Conservation (phyloP, 2,329 filamentous ascomycete genomes). For the Albophoma yamanashiensis region DNA sequence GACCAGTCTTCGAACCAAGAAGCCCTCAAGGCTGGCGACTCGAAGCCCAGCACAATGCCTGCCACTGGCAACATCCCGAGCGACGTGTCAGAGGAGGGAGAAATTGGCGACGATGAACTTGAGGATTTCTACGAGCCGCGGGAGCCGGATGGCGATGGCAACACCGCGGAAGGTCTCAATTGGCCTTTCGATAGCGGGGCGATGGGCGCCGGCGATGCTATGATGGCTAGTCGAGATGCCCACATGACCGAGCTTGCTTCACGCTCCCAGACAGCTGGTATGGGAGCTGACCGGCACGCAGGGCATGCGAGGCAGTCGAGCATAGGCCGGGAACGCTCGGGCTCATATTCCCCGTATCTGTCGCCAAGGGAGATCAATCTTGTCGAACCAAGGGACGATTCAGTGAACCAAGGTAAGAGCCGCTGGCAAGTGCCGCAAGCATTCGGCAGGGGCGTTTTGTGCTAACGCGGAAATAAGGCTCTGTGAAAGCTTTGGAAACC, state of each 20-base stretch:
- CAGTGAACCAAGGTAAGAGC: background rate
- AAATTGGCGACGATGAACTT: conserved; percentile 60
- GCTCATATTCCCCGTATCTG: conserved; percentile 41
- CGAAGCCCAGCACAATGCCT: conserved; percentile 1
- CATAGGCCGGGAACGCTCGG: conserved; percentile 29
- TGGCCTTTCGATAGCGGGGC: background rate
- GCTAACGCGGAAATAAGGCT: background rate
- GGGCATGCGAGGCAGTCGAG: background rate
- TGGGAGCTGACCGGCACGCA: no score
- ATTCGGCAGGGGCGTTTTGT: background rate
- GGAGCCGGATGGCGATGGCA: conserved; percentile 4
- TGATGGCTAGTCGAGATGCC: background rate
- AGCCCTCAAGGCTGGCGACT: background rate
- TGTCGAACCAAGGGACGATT: background rate
- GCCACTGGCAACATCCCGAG: conserved; percentile 1
- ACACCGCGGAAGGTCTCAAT: background rate
- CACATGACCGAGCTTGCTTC: background rate
- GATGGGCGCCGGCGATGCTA: background rate
- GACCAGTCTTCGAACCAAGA: background rate
- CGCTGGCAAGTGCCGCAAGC: conserved; percentile 3
- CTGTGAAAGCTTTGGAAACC: background rate
- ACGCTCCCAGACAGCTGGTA: background rate
- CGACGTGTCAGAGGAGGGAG: conserved; percentile 54
- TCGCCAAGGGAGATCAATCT: conserved; percentile 35
- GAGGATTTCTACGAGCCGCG: conserved; percentile 44